Base-by-base conservation (phyloP, 495 filamentous ascomycete species). In the Penicillium fimorum region DNA sequence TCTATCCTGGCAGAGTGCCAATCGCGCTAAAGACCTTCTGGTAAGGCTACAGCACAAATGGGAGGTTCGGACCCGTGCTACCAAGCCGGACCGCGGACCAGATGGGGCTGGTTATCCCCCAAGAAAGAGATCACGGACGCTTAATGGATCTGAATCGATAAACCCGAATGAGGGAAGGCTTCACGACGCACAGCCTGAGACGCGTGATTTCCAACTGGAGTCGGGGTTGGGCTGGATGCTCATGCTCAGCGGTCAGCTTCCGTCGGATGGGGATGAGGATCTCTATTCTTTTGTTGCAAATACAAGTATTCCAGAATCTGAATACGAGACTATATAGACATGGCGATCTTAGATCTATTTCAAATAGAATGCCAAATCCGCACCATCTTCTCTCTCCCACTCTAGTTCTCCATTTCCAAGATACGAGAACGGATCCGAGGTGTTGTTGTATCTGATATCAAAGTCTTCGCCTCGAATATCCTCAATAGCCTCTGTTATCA, bases 11-110 rank as follows among this genome's bases (percentile, higher is more conserved):
- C 57, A 63, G 20, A 66, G 55, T 25, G 64, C 64, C 0, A 58
- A 50, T 42, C 47, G 64, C 15, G 63, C 59, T 2, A 61, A 61
- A 18, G 49, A 59, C 11, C 50, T 67, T 11, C 37, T 67, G 2
- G 29, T 51, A 1, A 48, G 22, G 0, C 15, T 65, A n/a, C 56
- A 58, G 50, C 53, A 58, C n/a, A 54, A 55, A n/a, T 65, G 63
- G 63, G 58, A 61, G 41, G 8, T 57, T 5, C 43, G 50, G 2
- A 58, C 56, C 0, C 43, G 29, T 10, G 35, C 50, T 22, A 52
- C 43, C 12, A 58, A 53, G 20, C 43, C 37, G 17, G 24, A 30
- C 42, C 44, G 49, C 4, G 40, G 17, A 7, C 18, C 42, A 7
- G 48, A 47, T 18, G 56, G 44, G 5, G n/a, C 37, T n/a, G 25